Evolutionary conservation across 495 filamentous ascomycete species (phyloP), one percentile per base, ranked within the genome.

Genomic region (Delitschia confertaspora): DNA sequence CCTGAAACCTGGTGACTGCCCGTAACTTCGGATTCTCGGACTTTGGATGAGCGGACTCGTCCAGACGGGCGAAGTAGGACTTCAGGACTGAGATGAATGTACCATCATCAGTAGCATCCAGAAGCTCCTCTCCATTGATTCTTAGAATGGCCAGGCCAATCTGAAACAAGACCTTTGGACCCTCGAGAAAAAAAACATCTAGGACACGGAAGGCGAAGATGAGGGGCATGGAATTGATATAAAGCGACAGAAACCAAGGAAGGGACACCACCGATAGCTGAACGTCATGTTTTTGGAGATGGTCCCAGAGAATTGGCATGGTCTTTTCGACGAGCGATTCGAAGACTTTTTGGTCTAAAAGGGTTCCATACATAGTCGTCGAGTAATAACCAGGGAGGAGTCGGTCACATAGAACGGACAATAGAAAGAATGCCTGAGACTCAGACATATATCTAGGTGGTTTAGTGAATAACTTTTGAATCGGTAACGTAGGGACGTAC

Each of bases 221-320:
- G 0, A 98, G 68, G 4, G 91, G 91, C 89, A 98, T 96, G 0
- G 88, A 95, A 69, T 98, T 98, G 69, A 98, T 94, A 60, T 96
- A 98, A 4, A 98, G 72, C 5, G 88, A 95, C 17, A 98, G 74
- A 57, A 98, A 98, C 91, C 91, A 98, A 13, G 91, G 91, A 6
- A 98, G 71, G 21, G 89, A 95, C 6, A 96, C 93, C 22, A 98
- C 91, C 0, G 93, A 96, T n/a, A 98, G 79, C 65, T 98, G 91
- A 16, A 98, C 88, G 58, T 98, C 91, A 37, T 80, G 87, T 61
- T 89, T 94, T 40, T 81, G 78, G 11, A 98, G 81, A 51, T 98
- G 93, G 14, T 96, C 88, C 93, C 91, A 98, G 4, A 98, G 72
- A 31, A 98, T 83, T 9, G 91, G 91, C 91, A 98, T 98, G 0